phyloP scores from a whole-genome alignment of 352 stramenopile genomes.

The Globisporangium heterothallicum region DNA sequence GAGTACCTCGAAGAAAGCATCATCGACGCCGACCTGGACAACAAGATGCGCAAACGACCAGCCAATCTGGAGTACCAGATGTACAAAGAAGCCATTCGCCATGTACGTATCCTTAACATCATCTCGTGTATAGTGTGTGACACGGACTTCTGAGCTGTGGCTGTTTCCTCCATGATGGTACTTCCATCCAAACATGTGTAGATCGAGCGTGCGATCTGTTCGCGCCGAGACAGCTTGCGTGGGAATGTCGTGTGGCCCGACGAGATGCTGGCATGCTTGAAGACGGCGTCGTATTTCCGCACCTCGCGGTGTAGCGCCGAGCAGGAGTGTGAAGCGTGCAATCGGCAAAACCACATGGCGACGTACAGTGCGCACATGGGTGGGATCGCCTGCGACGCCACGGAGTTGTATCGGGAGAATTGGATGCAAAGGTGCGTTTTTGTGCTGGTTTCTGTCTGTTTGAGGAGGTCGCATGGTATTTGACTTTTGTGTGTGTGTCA shows the following conservation, averaged over 20 bases:
- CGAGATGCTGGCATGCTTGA: slow-evolving; percentile 54
- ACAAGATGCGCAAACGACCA: slow-evolving; percentile 37
- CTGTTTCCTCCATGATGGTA: background rate
- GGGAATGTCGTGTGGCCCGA: slow-evolving; percentile 66
- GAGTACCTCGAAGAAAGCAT: slow-evolving; percentile 76
- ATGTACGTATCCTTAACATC: slow-evolving; percentile 34
- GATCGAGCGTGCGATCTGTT: slow-evolving; percentile 73
- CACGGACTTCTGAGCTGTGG: too few species aligned
- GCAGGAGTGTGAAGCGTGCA: slow-evolving; percentile 70
- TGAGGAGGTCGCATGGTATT: background rate
- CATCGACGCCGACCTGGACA: slow-evolving; percentile 52
- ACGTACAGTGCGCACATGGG: slow-evolving; percentile 50
- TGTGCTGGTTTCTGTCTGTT: background rate
- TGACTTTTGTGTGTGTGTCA: slow-evolving; percentile 11
- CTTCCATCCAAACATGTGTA: slow-evolving; percentile 13
- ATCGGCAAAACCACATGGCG: slow-evolving; percentile 57
- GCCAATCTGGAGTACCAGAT: slow-evolving; percentile 36
- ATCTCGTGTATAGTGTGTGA: background rate
- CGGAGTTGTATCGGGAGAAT: slow-evolving; percentile 50
- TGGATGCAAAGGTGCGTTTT: slow-evolving; percentile 55
- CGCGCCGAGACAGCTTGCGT: slow-evolving; percentile 58
- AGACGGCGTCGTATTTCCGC: slow-evolving; percentile 32
- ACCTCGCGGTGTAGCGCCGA: slow-evolving; percentile 25
- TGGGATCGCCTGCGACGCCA: slow-evolving; percentile 58
- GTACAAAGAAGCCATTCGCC: slow-evolving; percentile 45